Conservation (phyloP, 805 yeast species). For the Candida pseudofarinosa region DNA sequence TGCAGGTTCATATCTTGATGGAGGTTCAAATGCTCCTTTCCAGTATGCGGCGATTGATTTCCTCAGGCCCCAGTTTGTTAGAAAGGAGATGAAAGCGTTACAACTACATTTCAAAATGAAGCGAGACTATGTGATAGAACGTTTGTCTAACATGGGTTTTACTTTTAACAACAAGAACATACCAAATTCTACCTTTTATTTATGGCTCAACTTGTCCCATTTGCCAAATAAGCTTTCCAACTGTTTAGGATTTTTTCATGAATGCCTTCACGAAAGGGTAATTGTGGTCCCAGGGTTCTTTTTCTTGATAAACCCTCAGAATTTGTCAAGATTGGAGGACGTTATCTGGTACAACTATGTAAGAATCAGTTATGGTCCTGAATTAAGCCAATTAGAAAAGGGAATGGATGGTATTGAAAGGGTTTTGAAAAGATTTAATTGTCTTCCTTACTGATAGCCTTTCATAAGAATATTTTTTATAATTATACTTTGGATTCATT, state of each 20-base stretch:
- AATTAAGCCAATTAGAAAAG: slow-evolving; percentile 41
- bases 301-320: slow-evolving; percentile 55
- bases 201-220: slow-evolving; percentile 55
- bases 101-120: slow-evolving; percentile 55
- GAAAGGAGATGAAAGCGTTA: slow-evolving; percentile 51
- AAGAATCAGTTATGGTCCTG: slow-evolving; percentile 59
- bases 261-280: slow-evolving; percentile 55
- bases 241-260: slow-evolving; percentile 61
- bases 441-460: slow-evolving; percentile 33
- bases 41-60: slow-evolving; percentile 57
- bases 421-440: slow-evolving; percentile 40
- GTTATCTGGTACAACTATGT: slow-evolving; percentile 58
- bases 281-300: slow-evolving; percentile 62
- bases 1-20: slow-evolving; percentile 58
- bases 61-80: slow-evolving; percentile 48
- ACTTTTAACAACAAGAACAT: slow-evolving; percentile 36
- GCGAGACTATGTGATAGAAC: slow-evolving; percentile 49
- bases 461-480: too few relatives aligned
- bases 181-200: slow-evolving; percentile 57
- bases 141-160: slow-evolving; percentile 53
- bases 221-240: slow-evolving; percentile 54
- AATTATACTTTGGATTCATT: too few relatives aligned
- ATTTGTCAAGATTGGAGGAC: slow-evolving; percentile 45
- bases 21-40: slow-evolving; percentile 60
- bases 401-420: slow-evolving; percentile 62